These are phyloP conservation scores for Eucalyptus curtisii DNA, from an alignment of 345 rosid species.

Conservation along the genomic window DNA sequence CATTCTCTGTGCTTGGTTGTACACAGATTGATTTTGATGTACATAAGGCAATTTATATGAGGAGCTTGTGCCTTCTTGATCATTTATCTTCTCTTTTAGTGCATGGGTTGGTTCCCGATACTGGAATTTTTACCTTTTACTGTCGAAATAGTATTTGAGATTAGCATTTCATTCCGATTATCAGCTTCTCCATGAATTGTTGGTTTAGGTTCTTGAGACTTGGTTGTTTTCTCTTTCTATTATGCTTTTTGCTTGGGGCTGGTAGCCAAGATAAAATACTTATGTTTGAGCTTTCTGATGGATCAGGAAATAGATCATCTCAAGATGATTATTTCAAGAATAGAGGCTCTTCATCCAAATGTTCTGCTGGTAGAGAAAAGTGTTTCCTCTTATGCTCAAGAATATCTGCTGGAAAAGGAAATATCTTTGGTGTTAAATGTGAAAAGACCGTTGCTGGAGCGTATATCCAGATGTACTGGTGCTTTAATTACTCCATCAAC, in stretches of 20 bases:
- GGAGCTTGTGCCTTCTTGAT: neutral
- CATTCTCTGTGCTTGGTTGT: neutral
- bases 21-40: neutral
- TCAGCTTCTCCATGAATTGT: neutral
- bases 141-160: neutral
- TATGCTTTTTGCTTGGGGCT: neutral
- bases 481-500: slow-evolving; percentile 65
- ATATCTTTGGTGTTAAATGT: slow-evolving; percentile 89
- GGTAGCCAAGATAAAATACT: neutral
- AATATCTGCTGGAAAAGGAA: slow-evolving; percentile 74
- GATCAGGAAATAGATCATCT: slow-evolving; percentile 84
- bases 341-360: slow-evolving; percentile 88
- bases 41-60: neutral
- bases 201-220: neutral
- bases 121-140: neutral
- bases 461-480: slow-evolving; percentile 88
- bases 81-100: neutral
- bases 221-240: neutral
- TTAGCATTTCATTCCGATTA: neutral
- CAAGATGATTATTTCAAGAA: slow-evolving; percentile 66
- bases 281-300: neutral
- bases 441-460: slow-evolving; percentile 72
- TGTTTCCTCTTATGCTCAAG: slow-evolving; percentile 79
- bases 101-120: neutral
- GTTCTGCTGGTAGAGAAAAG: slow-evolving; percentile 92